These are phyloP conservation scores for Geotrichum reessii DNA, from an alignment of 1,139 yeast species.

Conservation along the genomic window DNA sequence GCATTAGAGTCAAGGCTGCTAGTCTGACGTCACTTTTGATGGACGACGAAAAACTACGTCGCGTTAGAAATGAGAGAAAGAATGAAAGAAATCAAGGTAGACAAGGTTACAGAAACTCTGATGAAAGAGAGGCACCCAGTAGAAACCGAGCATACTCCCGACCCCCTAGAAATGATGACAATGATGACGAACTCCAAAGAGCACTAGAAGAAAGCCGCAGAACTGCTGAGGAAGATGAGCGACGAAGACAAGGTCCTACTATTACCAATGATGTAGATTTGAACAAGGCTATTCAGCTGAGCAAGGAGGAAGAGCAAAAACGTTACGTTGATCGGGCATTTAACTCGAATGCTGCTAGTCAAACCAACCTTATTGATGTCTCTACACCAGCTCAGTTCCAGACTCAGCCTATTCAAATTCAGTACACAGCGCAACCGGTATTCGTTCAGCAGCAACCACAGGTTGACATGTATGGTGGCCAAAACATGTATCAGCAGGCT, in stretches of 20 bases:
- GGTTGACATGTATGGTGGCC: neutral
- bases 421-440: neutral
- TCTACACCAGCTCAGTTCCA: constrained; percentile 21
- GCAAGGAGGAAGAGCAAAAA: constrained; percentile 68
- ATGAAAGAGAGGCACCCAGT: constrained; percentile 20
- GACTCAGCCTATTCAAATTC: constrained; percentile 23
- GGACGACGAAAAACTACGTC: constrained; percentile 77
- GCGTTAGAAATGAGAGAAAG: constrained; percentile 55
- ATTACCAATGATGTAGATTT: constrained; percentile 47
- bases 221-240: constrained; percentile 85
- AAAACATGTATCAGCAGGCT: neutral
- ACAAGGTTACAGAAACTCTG: constrained; percentile 1
- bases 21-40: constrained; percentile 72
- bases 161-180: constrained; percentile 38
- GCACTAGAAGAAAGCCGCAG: constrained; percentile 78
- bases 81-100: constrained; percentile 26
- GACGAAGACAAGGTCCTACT: constrained; percentile 43
- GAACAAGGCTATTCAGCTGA: constrained; percentile 72
- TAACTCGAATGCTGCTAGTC: constrained; percentile 11
- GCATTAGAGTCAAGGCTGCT: constrained; percentile 84
- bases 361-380: constrained; percentile 31
- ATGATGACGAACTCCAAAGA: constrained; percentile 74
- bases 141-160: constrained; percentile 12
- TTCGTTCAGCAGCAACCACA: neutral
- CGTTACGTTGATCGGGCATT: constrained; percentile 22